Evolutionary conservation across 345 rosid species (phyloP).

Genomic region (Arabis hirsuta): DNA sequence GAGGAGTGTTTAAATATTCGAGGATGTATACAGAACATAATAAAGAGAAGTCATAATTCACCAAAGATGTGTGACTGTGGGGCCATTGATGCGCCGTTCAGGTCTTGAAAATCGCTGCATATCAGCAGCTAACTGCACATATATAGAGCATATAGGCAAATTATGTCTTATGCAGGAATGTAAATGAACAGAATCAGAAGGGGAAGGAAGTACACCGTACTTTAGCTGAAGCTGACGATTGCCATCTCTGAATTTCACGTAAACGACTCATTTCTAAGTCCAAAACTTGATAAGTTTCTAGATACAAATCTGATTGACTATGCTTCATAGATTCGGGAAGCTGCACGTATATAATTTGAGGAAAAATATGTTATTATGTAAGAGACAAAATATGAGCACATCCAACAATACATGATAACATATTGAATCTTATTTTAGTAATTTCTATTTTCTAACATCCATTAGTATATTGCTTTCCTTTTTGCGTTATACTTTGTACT

Average conservation of each 20-base stretch:
- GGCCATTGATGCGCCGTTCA: constrained; percentile 95
- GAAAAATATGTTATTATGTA: neutral
- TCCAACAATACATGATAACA: constrained; percentile 2
- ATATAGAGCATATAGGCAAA: constrained; percentile 26
- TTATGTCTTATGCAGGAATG: constrained; percentile 28
- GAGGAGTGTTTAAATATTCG: constrained; percentile 2
- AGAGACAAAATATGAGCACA: constrained; percentile 16
- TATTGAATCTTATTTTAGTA: constrained; percentile 9
- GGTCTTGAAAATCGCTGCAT: constrained; percentile 99
- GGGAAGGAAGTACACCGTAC: constrained; percentile 45
- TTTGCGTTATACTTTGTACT: neutral
- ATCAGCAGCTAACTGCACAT: constrained; percentile 92
- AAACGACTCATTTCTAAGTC: constrained; percentile 98
- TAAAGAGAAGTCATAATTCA: constrained; percentile 36
- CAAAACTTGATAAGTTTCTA: constrained; percentile 98
- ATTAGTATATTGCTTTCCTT: neutral
- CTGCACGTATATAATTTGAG: constrained; percentile 47
- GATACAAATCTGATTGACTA: constrained; percentile 94
- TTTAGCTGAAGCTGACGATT: constrained; percentile 89
- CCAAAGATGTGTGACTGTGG: constrained; percentile 95
- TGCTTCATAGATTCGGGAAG: constrained; percentile 99
- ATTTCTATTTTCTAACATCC: neutral
- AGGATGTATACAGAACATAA: neutral
- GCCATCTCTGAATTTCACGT: constrained; percentile 98
- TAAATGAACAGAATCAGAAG: constrained; percentile 8